These are phyloP conservation scores for Sungouiella thailandica DNA, from an alignment of 805 yeast genomes.

Conservation along the genomic window DNA sequence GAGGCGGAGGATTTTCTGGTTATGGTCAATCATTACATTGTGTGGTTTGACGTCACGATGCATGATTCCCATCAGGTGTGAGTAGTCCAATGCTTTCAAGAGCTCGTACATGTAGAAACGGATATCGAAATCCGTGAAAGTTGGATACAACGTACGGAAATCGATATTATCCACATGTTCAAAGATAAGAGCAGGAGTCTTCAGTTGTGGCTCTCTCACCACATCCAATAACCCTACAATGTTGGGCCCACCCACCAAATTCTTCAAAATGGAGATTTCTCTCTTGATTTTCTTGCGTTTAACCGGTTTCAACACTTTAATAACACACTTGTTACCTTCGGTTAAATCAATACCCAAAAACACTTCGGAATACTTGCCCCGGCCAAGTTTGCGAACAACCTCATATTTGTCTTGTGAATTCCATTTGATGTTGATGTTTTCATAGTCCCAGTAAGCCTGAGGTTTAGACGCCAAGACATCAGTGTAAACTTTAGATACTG, in stretches of 20 bases:
- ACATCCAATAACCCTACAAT: constrained; percentile 71
- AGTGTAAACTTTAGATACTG: constrained; percentile 73
- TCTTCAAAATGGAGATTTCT: constrained; percentile 82
- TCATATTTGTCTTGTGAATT: constrained; percentile 83
- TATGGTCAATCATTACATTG: constrained; percentile 88
- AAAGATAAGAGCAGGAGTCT: constrained; percentile 85
- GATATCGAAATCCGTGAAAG: constrained; percentile 68
- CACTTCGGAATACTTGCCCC: constrained; percentile 93
- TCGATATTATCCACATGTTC: constrained; percentile 83
- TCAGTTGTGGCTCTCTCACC: constrained; percentile 80
- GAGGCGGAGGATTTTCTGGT: constrained; percentile 53
- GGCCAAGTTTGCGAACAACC: constrained; percentile 75
- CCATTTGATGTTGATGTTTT: constrained; percentile 71
- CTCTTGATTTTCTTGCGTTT: constrained; percentile 89
- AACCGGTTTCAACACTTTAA: constrained; percentile 90
- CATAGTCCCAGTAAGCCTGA: constrained; percentile 77
- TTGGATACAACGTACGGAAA: constrained; percentile 81
- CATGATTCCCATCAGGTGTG: constrained; percentile 92
- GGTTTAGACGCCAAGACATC: constrained; percentile 76
- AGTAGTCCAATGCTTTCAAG: constrained; percentile 76
- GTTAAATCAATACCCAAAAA: constrained; percentile 73
- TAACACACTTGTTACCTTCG: constrained; percentile 64
- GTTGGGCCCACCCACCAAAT: constrained; percentile 79
- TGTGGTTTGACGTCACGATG: constrained; percentile 94
- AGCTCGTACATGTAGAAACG: constrained; percentile 80